These are phyloP conservation scores for Pleurotus citrinopileatus DNA, from an alignment of 768 basidiomycete species.

Conservation along the genomic window DNA sequence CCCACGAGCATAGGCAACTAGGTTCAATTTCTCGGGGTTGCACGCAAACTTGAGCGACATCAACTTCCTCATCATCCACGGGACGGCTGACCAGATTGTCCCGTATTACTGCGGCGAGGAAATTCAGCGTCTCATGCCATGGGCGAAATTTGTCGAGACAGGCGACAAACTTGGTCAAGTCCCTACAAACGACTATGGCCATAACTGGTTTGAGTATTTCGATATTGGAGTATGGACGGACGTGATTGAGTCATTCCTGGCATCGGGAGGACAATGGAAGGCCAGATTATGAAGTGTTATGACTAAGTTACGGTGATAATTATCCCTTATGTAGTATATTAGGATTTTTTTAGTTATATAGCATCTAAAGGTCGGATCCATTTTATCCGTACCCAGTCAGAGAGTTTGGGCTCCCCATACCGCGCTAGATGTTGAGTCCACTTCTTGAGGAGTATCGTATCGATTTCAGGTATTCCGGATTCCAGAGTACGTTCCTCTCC, in stretches of 20 bases:
- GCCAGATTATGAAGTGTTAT: conserved; percentile 11
- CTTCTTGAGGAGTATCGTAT: neutral
- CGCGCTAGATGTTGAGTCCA: neutral
- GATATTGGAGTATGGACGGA: conserved; percentile 36
- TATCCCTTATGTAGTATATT: too few species aligned
- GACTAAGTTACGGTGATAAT: too few species aligned
- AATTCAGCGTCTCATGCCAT: conserved; percentile 32
- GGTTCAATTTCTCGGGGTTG: conserved; percentile 27
- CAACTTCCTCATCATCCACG: conserved; percentile 38
- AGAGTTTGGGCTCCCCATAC: conserved; percentile 12
- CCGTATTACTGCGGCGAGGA: conserved; percentile 34
- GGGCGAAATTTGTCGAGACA: conserved; percentile 30
- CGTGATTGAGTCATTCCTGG: conserved; percentile 34
- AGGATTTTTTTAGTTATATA: conserved; percentile 14
- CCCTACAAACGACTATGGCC: conserved; percentile 36
- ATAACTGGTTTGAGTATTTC: conserved; percentile 47
- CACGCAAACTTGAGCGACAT: conserved; percentile 28
- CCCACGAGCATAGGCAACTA: conserved; percentile 23
- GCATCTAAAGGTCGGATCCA: conserved; percentile 40
- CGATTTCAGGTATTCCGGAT: conserved; percentile 15
- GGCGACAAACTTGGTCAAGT: conserved; percentile 32
- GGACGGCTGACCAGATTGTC: conserved; percentile 34
- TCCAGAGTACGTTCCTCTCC: conserved; percentile 14
- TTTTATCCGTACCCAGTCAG: conserved; percentile 40
- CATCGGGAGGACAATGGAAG: neutral